A percentile compares a stretch with the other conserved stretches of the same genome.
phyloP scores from a whole-genome alignment of 306 rosid genomes.

The Pyrus communis region DNA sequence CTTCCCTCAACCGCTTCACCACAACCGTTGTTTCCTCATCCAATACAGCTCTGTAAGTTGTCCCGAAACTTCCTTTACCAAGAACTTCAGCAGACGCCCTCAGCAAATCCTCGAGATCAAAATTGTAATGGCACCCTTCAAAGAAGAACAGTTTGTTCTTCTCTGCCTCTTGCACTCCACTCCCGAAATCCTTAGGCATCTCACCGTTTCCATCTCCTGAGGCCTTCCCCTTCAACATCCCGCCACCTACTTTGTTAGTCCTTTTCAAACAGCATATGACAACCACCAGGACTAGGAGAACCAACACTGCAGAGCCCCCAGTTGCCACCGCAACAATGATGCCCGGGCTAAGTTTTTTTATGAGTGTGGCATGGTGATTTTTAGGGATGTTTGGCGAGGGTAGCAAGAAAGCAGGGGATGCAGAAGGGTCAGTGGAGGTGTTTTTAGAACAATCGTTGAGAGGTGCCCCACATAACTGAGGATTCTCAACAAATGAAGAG shows the following conservation, averaged over 20 bases:
- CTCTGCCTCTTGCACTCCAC: constrained; percentile 77
- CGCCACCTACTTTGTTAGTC: constrained; percentile 26
- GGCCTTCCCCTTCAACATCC: constrained; percentile 46
- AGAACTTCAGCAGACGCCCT: constrained; percentile 90
- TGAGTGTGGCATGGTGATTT: constrained; percentile 27
- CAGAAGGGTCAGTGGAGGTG: constrained; percentile 37
- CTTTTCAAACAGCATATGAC: constrained; percentile 36
- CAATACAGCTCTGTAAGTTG: constrained; percentile 81
- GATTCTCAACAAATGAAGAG: constrained; percentile 60
- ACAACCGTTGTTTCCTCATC: constrained; percentile 77
- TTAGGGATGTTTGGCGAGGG: constrained; percentile 24
- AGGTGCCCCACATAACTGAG: constrained; percentile 61
- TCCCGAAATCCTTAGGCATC: constrained; percentile 64
- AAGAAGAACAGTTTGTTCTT: constrained; percentile 76
- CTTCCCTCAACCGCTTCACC: constrained; percentile 69
- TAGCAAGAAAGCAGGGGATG: constrained; percentile 26
- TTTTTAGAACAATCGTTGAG: constrained; percentile 38
- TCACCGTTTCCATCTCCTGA: constrained; percentile 50
- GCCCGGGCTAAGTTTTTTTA: constrained; percentile 33
- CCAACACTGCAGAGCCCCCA: constrained; percentile 43
- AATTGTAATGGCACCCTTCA: constrained; percentile 49
- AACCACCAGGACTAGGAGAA: constrained; percentile 29
- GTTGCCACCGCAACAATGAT: constrained; percentile 41
- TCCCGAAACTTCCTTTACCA: constrained; percentile 77
- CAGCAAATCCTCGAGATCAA: constrained; percentile 75